phyloP scores from a whole-genome alignment of 2,329 filamentous ascomycete genomes.

The Exophiala lecanii-corni region DNA sequence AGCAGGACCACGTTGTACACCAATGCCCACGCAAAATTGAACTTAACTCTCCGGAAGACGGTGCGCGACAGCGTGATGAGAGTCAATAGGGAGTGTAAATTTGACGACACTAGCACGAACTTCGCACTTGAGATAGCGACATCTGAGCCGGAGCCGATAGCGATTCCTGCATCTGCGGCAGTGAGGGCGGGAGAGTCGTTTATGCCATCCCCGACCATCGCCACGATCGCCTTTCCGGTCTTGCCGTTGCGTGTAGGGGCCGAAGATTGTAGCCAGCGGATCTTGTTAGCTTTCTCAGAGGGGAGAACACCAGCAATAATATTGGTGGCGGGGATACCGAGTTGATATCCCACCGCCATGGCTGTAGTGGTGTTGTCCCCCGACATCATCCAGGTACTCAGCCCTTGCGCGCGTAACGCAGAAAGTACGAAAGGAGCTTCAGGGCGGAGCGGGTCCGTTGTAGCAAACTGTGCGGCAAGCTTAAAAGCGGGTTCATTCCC shows the following conservation, averaged over 20 bases:
- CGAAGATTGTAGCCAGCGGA: slow-evolving; percentile 32
- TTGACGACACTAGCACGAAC: slow-evolving; percentile 26
- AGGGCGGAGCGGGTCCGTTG: slow-evolving; percentile 73
- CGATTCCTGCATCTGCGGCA: slow-evolving; percentile 86
- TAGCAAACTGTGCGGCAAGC: slow-evolving; percentile 47
- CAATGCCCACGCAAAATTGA: slow-evolving; percentile 28
- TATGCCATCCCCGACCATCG: slow-evolving; percentile 94
- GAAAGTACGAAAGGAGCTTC: slow-evolving; percentile 63
- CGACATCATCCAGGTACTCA: slow-evolving; percentile 83
- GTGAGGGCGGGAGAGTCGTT: slow-evolving; percentile 94
- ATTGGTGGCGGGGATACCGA: slow-evolving; percentile 68
- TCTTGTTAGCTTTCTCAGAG: slow-evolving; percentile 61
- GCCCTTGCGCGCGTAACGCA: slow-evolving; percentile 56
- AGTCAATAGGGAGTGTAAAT: slow-evolving; percentile 17
- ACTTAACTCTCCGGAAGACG: slow-evolving; percentile 25
- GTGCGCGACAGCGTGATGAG: slow-evolving; percentile 21
- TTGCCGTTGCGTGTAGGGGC: slow-evolving; percentile 8
- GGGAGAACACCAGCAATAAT: slow-evolving; percentile 84
- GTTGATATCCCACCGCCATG: slow-evolving; percentile 64
- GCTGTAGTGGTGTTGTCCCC: slow-evolving; percentile 84
- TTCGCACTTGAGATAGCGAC: slow-evolving; percentile 23
- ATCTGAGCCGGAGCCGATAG: slow-evolving; percentile 34
- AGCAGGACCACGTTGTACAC: slow-evolving; percentile 25
- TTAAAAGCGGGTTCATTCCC: neutral
- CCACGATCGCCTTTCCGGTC: slow-evolving; percentile 1